phyloP scores from a whole-genome alignment of 1,139 yeast genomes.

The Lodderomyces margitis region DNA sequence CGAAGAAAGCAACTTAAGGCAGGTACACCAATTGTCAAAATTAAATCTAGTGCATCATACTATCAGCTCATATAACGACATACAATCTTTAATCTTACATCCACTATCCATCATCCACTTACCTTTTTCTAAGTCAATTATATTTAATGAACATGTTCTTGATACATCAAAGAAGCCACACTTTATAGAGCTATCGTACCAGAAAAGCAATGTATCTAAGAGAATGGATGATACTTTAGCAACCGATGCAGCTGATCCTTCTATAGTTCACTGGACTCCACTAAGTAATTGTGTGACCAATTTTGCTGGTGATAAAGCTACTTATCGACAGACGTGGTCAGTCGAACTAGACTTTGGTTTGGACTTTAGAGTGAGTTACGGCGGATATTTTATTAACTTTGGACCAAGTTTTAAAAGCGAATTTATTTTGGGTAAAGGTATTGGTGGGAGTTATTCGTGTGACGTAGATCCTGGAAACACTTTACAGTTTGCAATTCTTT shows the following conservation, averaged over 20 bases:
- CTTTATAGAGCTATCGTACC: slow-evolving; percentile 5
- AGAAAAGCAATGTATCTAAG: background rate
- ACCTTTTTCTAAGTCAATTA: slow-evolving; percentile 1
- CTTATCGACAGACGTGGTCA: slow-evolving; percentile 26
- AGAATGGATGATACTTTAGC: background rate
- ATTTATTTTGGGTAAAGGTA: slow-evolving; percentile 13
- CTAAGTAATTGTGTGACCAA: slow-evolving; percentile 14
- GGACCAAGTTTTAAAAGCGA: slow-evolving; percentile 17
- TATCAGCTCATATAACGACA: background rate
- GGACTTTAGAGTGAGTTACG: slow-evolving; percentile 16
- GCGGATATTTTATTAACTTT: slow-evolving; percentile 16
- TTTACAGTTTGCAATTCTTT: slow-evolving; percentile 24
- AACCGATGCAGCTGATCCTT: background rate
- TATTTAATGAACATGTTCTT: slow-evolving; percentile 6
- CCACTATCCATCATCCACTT: background rate
- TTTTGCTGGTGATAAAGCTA: slow-evolving; percentile 15
- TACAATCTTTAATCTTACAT: background rate
- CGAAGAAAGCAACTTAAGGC: background rate
- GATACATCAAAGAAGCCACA: background rate
- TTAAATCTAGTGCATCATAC: background rate
- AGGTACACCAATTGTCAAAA: background rate
- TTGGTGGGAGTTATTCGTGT: slow-evolving; percentile 24
- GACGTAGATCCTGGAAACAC: slow-evolving; percentile 19
- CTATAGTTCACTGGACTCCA: slow-evolving; percentile 4
- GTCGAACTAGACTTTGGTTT: slow-evolving; percentile 18